Evolutionary conservation across 441 rosid species (phyloP).

Genomic region (Metrosideros polymorpha): DNA sequence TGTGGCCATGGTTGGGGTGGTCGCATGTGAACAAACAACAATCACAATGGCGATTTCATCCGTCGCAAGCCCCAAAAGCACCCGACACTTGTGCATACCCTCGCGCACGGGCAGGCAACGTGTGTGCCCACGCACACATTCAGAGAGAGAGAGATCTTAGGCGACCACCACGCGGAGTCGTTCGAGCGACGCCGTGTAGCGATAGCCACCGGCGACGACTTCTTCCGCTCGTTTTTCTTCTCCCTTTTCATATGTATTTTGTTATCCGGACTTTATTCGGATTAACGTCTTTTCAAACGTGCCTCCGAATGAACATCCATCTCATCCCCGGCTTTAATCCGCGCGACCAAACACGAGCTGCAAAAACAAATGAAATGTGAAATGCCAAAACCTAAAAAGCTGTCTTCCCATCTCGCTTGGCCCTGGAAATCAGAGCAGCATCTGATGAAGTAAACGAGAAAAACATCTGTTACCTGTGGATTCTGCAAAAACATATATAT

Average conservation of each 20-base stretch:
- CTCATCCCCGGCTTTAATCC: background rate
- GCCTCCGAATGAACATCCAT: background rate
- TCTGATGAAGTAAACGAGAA: background rate
- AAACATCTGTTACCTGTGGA: background rate
- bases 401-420: background rate
- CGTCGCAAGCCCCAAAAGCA: rapidly evolving
- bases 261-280: background rate
- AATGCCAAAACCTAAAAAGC: background rate
- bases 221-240: background rate
- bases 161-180: rapidly evolving
- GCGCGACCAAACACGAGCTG: background rate
- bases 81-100: background rate
- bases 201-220: background rate
- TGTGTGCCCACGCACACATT: background rate
- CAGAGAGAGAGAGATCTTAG: background rate
- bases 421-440: background rate
- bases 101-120: background rate
- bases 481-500: background rate
- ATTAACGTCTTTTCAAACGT: background rate
- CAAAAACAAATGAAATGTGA: background rate
- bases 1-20: background rate
- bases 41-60: background rate
- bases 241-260: background rate
- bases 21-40: background rate
- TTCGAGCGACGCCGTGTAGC: background rate